phyloP scores from a whole-genome alignment of 495 filamentous ascomycete genomes.

The Extremus antarcticus region DNA sequence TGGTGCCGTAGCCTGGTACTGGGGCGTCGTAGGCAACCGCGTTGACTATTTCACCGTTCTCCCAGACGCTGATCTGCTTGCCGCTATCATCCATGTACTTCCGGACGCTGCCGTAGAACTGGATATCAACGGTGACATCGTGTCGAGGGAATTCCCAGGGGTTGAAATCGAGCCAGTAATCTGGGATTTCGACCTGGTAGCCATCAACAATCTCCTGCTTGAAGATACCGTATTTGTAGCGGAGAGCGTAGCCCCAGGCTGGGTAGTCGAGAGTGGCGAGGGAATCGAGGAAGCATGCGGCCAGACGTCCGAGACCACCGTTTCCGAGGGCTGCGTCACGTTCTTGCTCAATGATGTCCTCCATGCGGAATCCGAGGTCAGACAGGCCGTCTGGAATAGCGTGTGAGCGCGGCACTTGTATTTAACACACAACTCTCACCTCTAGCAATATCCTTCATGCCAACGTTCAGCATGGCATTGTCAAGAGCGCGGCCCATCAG shows the following conservation, averaged over 20 bases:
- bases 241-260: conserved; percentile 91
- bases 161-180: conserved; percentile 99
- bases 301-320: conserved; percentile 86
- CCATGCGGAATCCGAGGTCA: conserved; percentile 90
- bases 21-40: conserved; percentile 94
- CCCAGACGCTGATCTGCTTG: conserved; percentile 63
- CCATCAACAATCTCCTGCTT: conserved; percentile 98
- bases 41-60: conserved; percentile 83
- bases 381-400: conserved; percentile 50
- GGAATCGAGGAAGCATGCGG: conserved; percentile 93
- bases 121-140: conserved; percentile 88
- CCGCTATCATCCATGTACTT: conserved; percentile 66
- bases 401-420: conserved; percentile 20
- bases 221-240: conserved; percentile 97
- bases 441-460: conserved; percentile 72
- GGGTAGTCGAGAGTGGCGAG: conserved; percentile 88
- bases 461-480: conserved; percentile 96
- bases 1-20: conserved; percentile 79
- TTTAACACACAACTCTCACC: background rate
- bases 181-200: conserved; percentile 93
- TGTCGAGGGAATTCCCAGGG: conserved; percentile 97
- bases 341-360: conserved; percentile 90
- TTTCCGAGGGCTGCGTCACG: conserved; percentile 95
- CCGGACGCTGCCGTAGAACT: conserved; percentile 80
- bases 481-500: conserved; percentile 92